Base-by-base conservation (phyloP, 495 filamentous ascomycete genomes). In the Sordaria brevicollis region DNA sequence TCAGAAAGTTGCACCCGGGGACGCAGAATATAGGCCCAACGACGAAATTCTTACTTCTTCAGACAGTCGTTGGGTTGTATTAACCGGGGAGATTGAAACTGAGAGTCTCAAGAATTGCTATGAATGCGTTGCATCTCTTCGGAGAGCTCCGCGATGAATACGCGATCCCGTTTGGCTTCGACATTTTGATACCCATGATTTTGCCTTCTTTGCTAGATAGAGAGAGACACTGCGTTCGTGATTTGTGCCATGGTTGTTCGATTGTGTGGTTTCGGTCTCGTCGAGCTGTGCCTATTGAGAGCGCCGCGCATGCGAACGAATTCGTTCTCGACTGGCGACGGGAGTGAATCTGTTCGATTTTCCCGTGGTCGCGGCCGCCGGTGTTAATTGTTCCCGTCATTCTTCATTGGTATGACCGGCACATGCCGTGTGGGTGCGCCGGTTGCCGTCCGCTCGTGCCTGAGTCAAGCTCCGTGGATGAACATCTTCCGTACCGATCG, bases 81-180 rank as follows among this genome's bases (percentile, higher is more conserved):
- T 77, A 82, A 76, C 81, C 80, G 81, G 83, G 81, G 69, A 83
- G 80, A 83, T 71, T 68, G 65, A 76, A 82, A 74, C 76, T 54
- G 76, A 74, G 76, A 41, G 75, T 83, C 82, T 73, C 76, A 85
- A 85, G 83, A 85, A 84, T 84, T 81, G 82, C 77, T 80, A 80
- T 78, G 80, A 80, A 62, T 62, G 80, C 71, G 35, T 29, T 70
- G 11, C 67, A 35, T 68, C 38, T 65, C 37, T 39, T 41, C n/a
- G 25, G 34, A 21, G 21, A 43, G 49, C 49, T 62, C 11, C 49
- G 74, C 72, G 65, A 78, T 78, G 80, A 82, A 74, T 80, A 76
- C 74, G 79, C 82, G 78, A 81, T 83, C 80, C 83, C 83, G 83
- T 84, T 83, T 80, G 81, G 80, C 79, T 76, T 80, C 82, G 78